Evolutionary conservation across 768 basidiomycete species (phyloP).

Genomic region (Lactarius quietus): DNA sequence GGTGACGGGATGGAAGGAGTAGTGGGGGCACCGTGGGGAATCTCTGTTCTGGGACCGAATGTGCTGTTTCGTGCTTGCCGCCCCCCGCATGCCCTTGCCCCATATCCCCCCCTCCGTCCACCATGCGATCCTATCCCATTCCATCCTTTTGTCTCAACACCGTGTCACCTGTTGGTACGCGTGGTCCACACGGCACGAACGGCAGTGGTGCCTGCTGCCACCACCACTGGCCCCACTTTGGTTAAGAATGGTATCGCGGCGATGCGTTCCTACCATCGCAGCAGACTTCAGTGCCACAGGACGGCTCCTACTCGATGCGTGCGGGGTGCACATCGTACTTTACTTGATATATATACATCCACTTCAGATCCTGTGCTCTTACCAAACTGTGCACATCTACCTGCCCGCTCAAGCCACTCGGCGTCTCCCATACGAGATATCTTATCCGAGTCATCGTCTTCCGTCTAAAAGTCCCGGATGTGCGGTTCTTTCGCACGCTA

Average conservation of each 20-base stretch:
- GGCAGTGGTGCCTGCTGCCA: not conserved
- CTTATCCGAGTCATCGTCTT: not conserved
- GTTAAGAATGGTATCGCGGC: not conserved
- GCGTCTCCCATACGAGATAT: not conserved
- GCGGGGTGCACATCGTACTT: not conserved
- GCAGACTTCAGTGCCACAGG: not conserved
- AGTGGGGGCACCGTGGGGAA: not conserved
- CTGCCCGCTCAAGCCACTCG: not conserved
- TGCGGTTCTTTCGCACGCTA: not conserved
- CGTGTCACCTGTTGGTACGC: not conserved
- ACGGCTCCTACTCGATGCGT: not conserved
- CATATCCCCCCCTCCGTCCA: not conserved
- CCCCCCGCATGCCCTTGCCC: not conserved
- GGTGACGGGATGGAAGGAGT: not conserved
- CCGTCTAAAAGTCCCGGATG: not conserved
- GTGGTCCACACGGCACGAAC: not conserved
- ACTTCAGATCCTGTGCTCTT: not conserved
- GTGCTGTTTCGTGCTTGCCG: not conserved
- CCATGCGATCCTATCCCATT: not conserved
- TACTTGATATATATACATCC: not conserved
- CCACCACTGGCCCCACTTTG: not conserved
- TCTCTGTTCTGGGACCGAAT: not conserved
- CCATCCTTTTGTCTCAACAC: not conserved
- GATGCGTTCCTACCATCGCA: not conserved
- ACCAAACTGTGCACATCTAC: not conserved